Evolutionary conservation across 129 eudicot genomes (phyloP), one percentile per base, ranked within the genome.

Genomic region (Ambrosia artemisiifolia): DNA sequence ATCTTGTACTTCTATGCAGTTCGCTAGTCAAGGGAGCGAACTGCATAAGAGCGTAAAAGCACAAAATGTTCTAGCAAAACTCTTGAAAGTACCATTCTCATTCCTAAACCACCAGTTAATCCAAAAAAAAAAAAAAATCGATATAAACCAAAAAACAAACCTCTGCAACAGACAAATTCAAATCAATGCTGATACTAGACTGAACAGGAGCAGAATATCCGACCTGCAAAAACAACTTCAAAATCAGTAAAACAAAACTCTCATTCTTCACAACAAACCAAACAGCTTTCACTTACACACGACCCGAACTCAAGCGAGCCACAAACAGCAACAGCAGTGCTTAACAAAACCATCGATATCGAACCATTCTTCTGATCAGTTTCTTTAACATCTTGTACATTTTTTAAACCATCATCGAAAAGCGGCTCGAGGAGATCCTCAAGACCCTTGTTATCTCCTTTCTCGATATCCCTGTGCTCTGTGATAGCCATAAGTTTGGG

Each of bases 261-360:
- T 43, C 4, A 51, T 11, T 35, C 57, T n/a, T 14, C 57, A 5
- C 57, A 18, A 18, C 8, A 9, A 10, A 14, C 32, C 0, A 48
- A 60, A 38, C 40, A 14, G 40, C 51, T 19, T 30, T 30, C 36
- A 86, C 97, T 92, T 85, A 92, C 97, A 79, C 97, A 92, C 2
- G 94, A 82, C 50, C 97, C 97, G 67, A 92, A 92, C 57, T 88
- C 92, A 38, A 92, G 85, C 18, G 97, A 92, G 9, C 97, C 96
- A 81, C 96, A 92, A 75, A 92, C 94, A 54, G 97, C 94, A 77
- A 88, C 97, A 62, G 73, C 80, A 19, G 97, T 92, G 57, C 89
- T 81, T 5, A 92, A 46, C 67, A 92, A 55, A 65, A 92, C 96
- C 94, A 92, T 85, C 38, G 79, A 67, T 71, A 92, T 80, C 4